Evolutionary conservation across 31 red algal species (phyloP).

Genomic region (Odonthalia washingtoniensis): DNA sequence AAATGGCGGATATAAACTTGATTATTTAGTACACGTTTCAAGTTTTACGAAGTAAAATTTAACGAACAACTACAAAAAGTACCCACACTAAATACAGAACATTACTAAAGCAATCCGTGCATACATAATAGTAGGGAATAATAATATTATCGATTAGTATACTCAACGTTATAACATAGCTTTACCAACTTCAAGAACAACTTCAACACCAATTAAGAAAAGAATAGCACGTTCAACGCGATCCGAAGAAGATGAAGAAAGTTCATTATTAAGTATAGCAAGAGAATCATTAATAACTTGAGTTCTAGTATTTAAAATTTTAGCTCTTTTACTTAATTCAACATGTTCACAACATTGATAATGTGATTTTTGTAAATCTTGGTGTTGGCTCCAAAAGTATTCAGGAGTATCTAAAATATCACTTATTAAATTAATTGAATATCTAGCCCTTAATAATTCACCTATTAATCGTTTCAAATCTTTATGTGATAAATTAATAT

Average conservation of each 20-base stretch:
- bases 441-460: constrained; percentile 84
- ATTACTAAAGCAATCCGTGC: too few relatives aligned
- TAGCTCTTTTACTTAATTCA: constrained; percentile 77
- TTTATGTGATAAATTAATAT: constrained; percentile 60
- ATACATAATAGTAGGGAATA: too few relatives aligned
- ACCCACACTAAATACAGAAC: too few relatives aligned
- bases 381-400: constrained; percentile 91
- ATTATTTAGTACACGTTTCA: too few relatives aligned
- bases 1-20: too few relatives aligned
- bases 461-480: constrained; percentile 86
- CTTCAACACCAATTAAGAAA: constrained; percentile 90
- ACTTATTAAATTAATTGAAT: constrained; percentile 88
- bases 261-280: constrained; percentile 90
- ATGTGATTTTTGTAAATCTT: constrained; percentile 75
- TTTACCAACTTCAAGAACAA: constrained; percentile 71
- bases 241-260: constrained; percentile 72
- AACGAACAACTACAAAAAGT: too few relatives aligned
- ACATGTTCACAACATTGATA: constrained; percentile 75
- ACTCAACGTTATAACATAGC: too few relatives aligned
- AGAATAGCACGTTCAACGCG: constrained; percentile 93
- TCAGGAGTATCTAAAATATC: constrained; percentile 97
- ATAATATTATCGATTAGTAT: too few relatives aligned
- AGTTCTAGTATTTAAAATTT: constrained; percentile 81
- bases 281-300: constrained; percentile 91
- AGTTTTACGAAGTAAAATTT: too few relatives aligned